These are phyloP conservation scores for Trichoderma lentiforme DNA, from an alignment of 2,329 filamentous ascomycete species.

Conservation along the genomic window DNA sequence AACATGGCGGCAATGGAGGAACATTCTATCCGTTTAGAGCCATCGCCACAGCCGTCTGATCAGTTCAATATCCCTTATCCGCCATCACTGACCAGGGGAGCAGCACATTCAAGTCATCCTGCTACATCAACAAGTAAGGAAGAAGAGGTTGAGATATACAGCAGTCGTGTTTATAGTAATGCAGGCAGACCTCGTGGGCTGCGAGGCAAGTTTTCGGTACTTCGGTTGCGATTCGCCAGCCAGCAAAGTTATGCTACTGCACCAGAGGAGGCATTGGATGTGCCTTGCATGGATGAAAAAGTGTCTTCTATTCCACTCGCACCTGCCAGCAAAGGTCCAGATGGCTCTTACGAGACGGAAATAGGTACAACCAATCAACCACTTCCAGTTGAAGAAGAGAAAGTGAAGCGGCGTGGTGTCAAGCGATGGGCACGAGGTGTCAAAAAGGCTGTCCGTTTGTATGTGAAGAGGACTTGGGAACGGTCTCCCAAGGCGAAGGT, in stretches of 20 bases:
- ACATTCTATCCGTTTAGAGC: not conserved
- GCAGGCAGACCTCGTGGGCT: conserved; percentile 20
- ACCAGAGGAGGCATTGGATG: not conserved
- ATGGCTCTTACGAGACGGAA: not conserved
- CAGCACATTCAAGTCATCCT: conserved; percentile 17
- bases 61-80: conserved; percentile 37
- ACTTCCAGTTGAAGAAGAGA: conserved; percentile 21
- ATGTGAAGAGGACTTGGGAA: conserved; percentile 33
- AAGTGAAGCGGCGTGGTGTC: conserved; percentile 28
- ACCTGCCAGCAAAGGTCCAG: not conserved
- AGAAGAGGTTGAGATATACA: conserved; percentile 18
- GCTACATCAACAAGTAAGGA: conserved; percentile 18
- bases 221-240: conserved; percentile 27
- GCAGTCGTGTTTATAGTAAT: conserved; percentile 12
- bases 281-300: not conserved
- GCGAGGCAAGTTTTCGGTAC: conserved; percentile 31
- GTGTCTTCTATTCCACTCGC: not conserved
- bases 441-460: conserved; percentile 32
- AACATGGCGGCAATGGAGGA: conserved; percentile 12
- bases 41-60: conserved; percentile 28
- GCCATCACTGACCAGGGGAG: conserved; percentile 21
- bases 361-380: conserved; percentile 7
- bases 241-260: not conserved
- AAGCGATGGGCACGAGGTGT: conserved; percentile 35
- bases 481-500: conserved; percentile 28